Percentiles rank a stretch among this genome's conserved stretches.
Conservation (phyloP, 2,329 filamentous ascomycete genomes). For the Lasiodiplodia sp. region DNA sequence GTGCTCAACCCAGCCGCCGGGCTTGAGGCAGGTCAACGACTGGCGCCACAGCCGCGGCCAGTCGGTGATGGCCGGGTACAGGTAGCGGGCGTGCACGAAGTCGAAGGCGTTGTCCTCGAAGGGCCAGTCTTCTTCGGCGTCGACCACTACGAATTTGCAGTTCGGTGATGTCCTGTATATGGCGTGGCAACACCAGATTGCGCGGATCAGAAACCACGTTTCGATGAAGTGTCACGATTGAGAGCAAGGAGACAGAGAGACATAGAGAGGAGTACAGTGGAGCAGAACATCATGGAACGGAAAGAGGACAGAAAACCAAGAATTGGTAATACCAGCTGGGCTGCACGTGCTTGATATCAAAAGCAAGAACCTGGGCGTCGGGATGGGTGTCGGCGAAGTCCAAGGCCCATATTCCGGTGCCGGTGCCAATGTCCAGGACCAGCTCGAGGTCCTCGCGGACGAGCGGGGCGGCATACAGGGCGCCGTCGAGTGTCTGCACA, state of each 20-base stretch:
- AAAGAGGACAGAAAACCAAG: neutral
- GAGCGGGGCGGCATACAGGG: constrained; percentile 46
- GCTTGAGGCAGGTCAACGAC: constrained; percentile 49
- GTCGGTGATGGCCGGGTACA: constrained; percentile 63
- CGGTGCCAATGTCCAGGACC: constrained; percentile 43
- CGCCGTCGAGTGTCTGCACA: constrained; percentile 45
- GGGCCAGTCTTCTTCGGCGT: constrained; percentile 60
- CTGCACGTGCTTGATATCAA: constrained; percentile 42
- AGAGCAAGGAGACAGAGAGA: neutral
- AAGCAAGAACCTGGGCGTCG: constrained; percentile 42
- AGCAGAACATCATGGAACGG: neutral
- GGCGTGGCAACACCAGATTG: neutral
- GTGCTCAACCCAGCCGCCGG: constrained; percentile 61
- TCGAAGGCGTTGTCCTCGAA: constrained; percentile 58
- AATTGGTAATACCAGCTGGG: constrained; percentile 17
- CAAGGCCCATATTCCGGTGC: constrained; percentile 47
- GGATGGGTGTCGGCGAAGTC: constrained; percentile 46
- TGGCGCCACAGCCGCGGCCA: constrained; percentile 59
- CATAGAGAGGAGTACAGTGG: too few relatives aligned
- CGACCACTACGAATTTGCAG: constrained; percentile 45
- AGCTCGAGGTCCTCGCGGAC: constrained; percentile 1
- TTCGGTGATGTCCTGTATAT: constrained; percentile 39
- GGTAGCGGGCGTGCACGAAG: constrained; percentile 62
- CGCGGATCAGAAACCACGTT: constrained; percentile 7
- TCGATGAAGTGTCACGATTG: neutral